Evolutionary conservation across 2,329 filamentous ascomycete genomes (phyloP).

Genomic region (Penicillium sp.): DNA sequence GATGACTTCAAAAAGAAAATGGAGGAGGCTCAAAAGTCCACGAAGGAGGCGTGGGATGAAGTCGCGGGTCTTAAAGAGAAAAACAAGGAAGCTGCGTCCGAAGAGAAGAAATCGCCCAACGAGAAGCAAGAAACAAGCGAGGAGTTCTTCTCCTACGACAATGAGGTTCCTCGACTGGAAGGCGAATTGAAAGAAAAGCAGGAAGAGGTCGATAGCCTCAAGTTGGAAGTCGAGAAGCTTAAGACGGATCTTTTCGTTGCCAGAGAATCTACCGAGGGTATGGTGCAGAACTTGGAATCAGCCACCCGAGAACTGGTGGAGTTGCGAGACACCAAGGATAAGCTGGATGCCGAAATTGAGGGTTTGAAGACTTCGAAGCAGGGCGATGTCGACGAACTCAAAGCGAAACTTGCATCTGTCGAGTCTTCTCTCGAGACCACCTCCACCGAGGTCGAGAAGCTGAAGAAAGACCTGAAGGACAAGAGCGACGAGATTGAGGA

Average conservation of each 20-base stretch:
- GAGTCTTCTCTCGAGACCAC: conserved; percentile 34
- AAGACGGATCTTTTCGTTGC: conserved; percentile 69
- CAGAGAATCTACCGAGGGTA: conserved; percentile 67
- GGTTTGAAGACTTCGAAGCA: conserved; percentile 43
- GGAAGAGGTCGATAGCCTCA: conserved; percentile 69
- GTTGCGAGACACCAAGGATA: conserved; percentile 54
- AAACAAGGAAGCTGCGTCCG: conserved; percentile 23
- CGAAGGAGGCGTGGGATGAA: conserved; percentile 64
- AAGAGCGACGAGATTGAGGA: conserved; percentile 42
- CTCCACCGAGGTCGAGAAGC: conserved; percentile 31
- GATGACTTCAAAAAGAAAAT: conserved; percentile 76
- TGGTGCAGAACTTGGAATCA: conserved; percentile 65
- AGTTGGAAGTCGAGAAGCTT: conserved; percentile 65
- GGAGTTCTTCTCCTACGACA: conserved; percentile 90
- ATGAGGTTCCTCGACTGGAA: conserved; percentile 80
- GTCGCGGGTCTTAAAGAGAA: conserved; percentile 53
- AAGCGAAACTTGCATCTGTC: conserved; percentile 33
- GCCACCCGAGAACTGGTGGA: conserved; percentile 63
- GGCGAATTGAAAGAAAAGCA: conserved; percentile 69
- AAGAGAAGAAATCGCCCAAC: conserved; percentile 13
- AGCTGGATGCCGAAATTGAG: conserved; percentile 49
- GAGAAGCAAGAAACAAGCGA: conserved; percentile 49
- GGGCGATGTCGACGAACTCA: conserved; percentile 45
- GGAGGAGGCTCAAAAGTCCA: conserved; percentile 65
- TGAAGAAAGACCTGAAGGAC: conserved; percentile 41